phyloP scores from a whole-genome alignment of 2,329 filamentous ascomycete genomes.

The Emericellopsis cladophorae region DNA sequence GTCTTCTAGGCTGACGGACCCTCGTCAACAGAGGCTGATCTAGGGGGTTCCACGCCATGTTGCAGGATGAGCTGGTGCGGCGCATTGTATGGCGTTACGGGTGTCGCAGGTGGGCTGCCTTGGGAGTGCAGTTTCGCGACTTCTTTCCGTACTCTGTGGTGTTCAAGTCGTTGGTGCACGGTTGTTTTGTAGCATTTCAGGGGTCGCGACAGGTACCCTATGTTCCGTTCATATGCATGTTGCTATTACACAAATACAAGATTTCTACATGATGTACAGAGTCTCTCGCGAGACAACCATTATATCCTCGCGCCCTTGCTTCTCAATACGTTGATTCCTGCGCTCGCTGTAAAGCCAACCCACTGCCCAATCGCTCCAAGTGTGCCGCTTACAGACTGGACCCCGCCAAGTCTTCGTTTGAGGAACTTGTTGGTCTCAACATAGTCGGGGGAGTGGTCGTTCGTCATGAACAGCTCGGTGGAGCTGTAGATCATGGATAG shows the following conservation, averaged over 20 bases:
- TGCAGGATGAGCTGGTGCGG: too few species aligned
- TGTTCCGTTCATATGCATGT: too few species aligned
- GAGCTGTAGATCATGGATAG: slow-evolving; percentile 52
- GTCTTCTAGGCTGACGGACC: slow-evolving; percentile 38
- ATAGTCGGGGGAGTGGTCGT: slow-evolving; percentile 64
- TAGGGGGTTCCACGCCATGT: slow-evolving; percentile 1
- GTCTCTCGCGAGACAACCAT: slow-evolving; percentile 6
- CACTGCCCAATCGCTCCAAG: slow-evolving; percentile 58
- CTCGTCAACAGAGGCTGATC: slow-evolving; percentile 38
- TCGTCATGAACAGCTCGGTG: slow-evolving; percentile 88
- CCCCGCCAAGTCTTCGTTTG: slow-evolving; percentile 60
- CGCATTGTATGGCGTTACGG: too few species aligned
- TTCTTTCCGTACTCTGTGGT: too few species aligned
- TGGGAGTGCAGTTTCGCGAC: too few species aligned
- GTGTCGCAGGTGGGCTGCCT: too few species aligned
- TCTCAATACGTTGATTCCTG: slow-evolving; percentile 68
- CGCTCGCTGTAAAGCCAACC: slow-evolving; percentile 68
- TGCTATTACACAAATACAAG: too few species aligned
- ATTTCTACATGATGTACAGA: too few species aligned
- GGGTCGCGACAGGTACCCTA: too few species aligned
- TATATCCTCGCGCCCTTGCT: slow-evolving; percentile 79
- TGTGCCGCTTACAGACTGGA: slow-evolving; percentile 46
- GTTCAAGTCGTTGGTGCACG: too few species aligned
- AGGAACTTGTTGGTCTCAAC: slow-evolving; percentile 70
- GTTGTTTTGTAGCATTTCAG: too few species aligned